Base-by-base conservation (phyloP, 805 yeast species). In the Candida yuanshanica region DNA sequence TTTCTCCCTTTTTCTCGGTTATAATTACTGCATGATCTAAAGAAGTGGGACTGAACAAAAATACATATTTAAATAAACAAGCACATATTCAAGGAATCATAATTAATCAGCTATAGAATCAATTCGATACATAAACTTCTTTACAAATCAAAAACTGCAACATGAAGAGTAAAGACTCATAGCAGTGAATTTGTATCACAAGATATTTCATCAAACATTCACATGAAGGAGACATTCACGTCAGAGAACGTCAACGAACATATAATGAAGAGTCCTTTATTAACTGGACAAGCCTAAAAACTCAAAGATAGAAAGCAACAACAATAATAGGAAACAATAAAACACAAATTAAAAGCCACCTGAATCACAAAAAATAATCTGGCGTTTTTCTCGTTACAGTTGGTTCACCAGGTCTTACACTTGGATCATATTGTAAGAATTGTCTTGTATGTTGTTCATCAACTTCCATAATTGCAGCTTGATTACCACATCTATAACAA, bases 401-500 rank as follows among this genome's bases (percentile, higher is more conserved):
- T 43, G 99, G 98, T 69, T 91, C 99, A 45, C 96, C 96, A 12
- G 97, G 96, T 68, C 99, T 81, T 46, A 93, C 89, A 40, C 90
- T 81, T 37, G 98, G 98, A 62, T 91, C 98, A 65, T 91, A 91
- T 66, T 91, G 97, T 65, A 91, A 69, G 63, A 89, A 88, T 62
- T 82, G 95, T 75, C 86, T 82, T 63, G 85, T 81, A 65, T 87
- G 91, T 61, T 81, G 83, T 64, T 90, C 97, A 63, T 90, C 96
- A 47, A 90, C 96, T 68, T 90, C 96, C 97, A 90, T 90, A 53
- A 90, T 87, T 29, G 96, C 96, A 34, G 97, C 97, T 70, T 88
- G 96, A 68, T 90, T 90, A 56, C 98, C 98, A 70, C 98, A 90
- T 68, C 98, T 77, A 65, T 90, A 90, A 67, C 98, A 90, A 64